Evolutionary conservation across 2,329 filamentous ascomycete genomes (phyloP).

Genomic region (Dothistroma septosporum): DNA sequence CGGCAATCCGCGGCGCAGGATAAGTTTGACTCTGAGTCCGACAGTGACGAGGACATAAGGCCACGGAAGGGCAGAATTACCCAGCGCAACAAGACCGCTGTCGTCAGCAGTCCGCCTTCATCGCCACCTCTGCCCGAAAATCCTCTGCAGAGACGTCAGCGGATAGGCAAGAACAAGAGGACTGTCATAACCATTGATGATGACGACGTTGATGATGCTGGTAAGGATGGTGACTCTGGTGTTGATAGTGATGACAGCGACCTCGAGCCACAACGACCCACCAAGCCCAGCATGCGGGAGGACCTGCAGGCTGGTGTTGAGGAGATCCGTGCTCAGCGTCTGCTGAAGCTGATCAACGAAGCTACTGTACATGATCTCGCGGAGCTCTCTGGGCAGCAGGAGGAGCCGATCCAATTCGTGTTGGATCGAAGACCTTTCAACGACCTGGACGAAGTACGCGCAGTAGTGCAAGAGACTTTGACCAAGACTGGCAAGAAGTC

Average conservation of each 20-base stretch:
- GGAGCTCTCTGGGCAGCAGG: constrained; percentile 73
- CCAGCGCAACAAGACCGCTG: constrained; percentile 45
- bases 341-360: constrained; percentile 79
- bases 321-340: constrained; percentile 34
- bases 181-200: constrained; percentile 35
- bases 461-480: constrained; percentile 52
- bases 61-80: constrained; percentile 41
- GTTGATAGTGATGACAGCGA: constrained; percentile 20
- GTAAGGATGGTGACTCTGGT: constrained; percentile 36
- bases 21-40: constrained; percentile 18
- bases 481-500: constrained; percentile 52
- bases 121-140: constrained; percentile 26
- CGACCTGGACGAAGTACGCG: constrained; percentile 61
- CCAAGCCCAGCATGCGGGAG: constrained; percentile 5
- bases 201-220: constrained; percentile 42
- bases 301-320: constrained; percentile 13
- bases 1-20: constrained; percentile 14
- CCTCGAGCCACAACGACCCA: constrained; percentile 8
- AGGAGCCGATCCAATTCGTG: constrained; percentile 64
- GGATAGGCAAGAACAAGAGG: constrained; percentile 23
- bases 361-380: constrained; percentile 71
- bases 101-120: constrained; percentile 35
- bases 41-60: constrained; percentile 30
- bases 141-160: constrained; percentile 14
- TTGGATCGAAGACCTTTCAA: constrained; percentile 71